Base-by-base conservation (phyloP, 495 filamentous ascomycete species). In the Xylona heveae region DNA sequence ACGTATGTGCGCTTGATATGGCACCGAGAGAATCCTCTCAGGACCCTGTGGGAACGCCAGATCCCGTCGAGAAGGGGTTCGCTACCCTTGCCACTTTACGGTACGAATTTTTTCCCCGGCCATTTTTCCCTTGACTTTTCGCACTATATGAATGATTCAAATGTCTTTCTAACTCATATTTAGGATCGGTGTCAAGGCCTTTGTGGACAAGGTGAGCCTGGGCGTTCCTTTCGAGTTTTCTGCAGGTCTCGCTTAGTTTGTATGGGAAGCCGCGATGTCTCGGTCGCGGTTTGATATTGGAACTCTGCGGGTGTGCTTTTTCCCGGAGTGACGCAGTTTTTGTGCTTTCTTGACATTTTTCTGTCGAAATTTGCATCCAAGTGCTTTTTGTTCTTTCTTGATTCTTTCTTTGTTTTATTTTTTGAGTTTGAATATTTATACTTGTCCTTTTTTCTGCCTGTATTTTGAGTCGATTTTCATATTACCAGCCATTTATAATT, bases 11-110 rank as follows among this genome's bases (percentile, higher is more conserved):
- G 14, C 23, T n/a, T 30, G 6, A 28, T 35, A 49, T 47, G 44
- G 43, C 44, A 10, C 44, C 43, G 29, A 32, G 43, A 4, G 46
- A 46, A 21, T 34, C 32, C 20, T 54, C 46, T 20, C 38, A 57
- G 36, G 64, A 70, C 46, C 51, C 51, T 36, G 51, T 52, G 24
- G 55, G 55, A 42, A 69, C 65, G 22, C 67, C 68, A 20, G 68
- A 68, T 39, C 64, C 66, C 33, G 67, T 77, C 4, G 66, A 81
- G 51, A 84, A 69, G 45, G 74, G 79, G 32, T 70, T 74, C 41
- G 79, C 81, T 38, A 88, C 78, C 24, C 57, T 78, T 34, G 73
- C 73, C 34, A 81, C 76, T 19, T 60, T 90, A 46, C 63, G 66
- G 76, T 79, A 61, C 33, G 62, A n/a, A n/a, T 53, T 36, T 19